Evolutionary conservation across 2,329 filamentous ascomycete genomes (phyloP), one percentile per base, ranked within the genome.

Genomic region (Juglanconis juglandina): DNA sequence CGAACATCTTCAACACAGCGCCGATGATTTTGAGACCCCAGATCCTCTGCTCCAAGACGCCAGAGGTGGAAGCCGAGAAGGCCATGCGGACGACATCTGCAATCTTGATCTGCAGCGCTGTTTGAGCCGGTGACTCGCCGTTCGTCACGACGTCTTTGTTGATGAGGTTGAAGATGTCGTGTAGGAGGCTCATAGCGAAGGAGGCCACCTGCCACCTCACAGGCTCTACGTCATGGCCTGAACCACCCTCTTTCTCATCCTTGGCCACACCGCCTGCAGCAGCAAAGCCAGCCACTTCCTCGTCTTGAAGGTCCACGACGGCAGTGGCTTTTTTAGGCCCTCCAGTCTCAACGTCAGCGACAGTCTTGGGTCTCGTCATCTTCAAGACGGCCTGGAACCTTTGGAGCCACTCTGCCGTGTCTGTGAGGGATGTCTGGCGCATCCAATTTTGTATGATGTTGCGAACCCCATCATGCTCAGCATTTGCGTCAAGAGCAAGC

Each of bases 31-130:
- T 93, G 64, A 99, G 76, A 33, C 95, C 95, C 80, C 92, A 92
- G 44, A 99, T 88, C 33, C 95, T 85, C 61, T 99, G 82, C 69
- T 96, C 90, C 32, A 96, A 84, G 0, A 99, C 93, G 66, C 90
- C 91, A 2, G 94, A 94, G 0, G 95, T 99, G 1, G 94, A 98
- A 0, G 95, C 95, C 10, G 95, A 97, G 74, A 99, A 99, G 0
- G 95, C 94, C 82, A 98, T 96, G 54, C 92, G 88, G 60, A 99
- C 92, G 32, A 99, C 91, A 72, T 99, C 95, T 3, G 91, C 93
- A 59, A 99, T 86, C 69, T 87, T 89, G 62, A 85, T 84, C 73
- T 99, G 93, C 33, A 99, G 77, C 4, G 89, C 91, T 50, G 83
- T 75, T 69, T 96, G 90, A 4, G 92, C 91, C 3, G 84, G 80